Conservation (phyloP, 225 moss, liverwort and hornwort genomes). For the Polytrichum formosum region DNA sequence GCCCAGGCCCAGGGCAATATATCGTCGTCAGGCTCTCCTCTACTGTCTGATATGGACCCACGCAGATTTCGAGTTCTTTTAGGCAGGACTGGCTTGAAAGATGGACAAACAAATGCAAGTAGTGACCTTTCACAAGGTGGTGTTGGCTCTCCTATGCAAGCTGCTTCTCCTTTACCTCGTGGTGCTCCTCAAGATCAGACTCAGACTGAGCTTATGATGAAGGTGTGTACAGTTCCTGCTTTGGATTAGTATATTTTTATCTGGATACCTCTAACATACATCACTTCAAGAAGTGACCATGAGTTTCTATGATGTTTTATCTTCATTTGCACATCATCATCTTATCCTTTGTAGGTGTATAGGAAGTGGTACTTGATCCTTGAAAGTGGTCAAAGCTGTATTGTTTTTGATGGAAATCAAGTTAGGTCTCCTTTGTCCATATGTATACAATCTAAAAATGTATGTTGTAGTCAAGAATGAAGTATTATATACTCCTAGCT, state of each 20-base stretch:
- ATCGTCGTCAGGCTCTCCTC: slow-evolving; percentile 75
- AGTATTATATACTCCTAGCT: too few species aligned
- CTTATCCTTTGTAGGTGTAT: too few species aligned
- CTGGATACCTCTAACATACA: too few species aligned
- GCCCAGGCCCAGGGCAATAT: slow-evolving; percentile 80
- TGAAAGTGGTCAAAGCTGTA: too few species aligned
- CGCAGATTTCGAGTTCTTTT: slow-evolving; percentile 83
- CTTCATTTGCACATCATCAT: too few species aligned
- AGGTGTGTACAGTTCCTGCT: slow-evolving; percentile 39
- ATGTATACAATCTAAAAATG: too few species aligned
- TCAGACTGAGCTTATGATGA: slow-evolving; percentile 77
- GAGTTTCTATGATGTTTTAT: too few species aligned
- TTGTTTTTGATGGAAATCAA: too few species aligned
- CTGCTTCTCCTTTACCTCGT: slow-evolving; percentile 81
- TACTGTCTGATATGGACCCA: slow-evolving; percentile 83
- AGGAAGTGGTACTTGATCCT: too few species aligned
- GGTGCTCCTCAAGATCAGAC: slow-evolving; percentile 70
- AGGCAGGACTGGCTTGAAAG: slow-evolving; percentile 71
- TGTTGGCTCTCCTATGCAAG: slow-evolving; percentile 95
- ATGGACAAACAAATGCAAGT: slow-evolving; percentile 75
- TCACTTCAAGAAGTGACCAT: too few species aligned
- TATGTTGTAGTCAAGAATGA: too few species aligned
- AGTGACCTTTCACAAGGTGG: slow-evolving; percentile 85
- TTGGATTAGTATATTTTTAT: not conserved
- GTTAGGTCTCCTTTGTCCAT: too few species aligned